Conservation (phyloP, 306 rosid species). For the Lathyrus oleraceus region DNA sequence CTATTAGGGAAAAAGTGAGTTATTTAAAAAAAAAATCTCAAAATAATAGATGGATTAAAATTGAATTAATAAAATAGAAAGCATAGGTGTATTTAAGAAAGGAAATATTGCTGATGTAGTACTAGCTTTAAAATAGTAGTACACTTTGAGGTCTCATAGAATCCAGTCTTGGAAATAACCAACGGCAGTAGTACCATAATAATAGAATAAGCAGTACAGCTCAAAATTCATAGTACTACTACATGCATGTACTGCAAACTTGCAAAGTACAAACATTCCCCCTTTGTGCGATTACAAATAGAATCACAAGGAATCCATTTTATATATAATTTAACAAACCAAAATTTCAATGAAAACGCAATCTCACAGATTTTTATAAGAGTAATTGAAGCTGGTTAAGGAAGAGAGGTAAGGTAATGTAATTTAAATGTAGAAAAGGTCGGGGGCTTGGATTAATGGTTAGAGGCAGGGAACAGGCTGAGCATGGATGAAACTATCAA, state of each 20-base stretch:
- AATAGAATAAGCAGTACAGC: constrained; percentile 30
- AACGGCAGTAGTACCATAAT: constrained; percentile 15
- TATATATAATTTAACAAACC: background rate
- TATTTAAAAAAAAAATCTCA: no score
- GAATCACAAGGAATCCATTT: background rate
- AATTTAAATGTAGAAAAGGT: constrained; percentile 22
- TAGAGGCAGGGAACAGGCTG: constrained; percentile 64
- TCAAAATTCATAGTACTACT: constrained; percentile 35
- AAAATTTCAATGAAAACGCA: background rate
- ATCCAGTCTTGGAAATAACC: background rate
- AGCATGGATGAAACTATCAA: constrained; percentile 82
- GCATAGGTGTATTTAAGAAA: background rate
- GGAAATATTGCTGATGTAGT: background rate
- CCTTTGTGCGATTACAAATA: constrained; percentile 25
- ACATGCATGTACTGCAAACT: constrained; percentile 41
- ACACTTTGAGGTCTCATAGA: constrained; percentile 15
- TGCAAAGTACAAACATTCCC: constrained; percentile 15
- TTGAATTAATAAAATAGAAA: background rate
- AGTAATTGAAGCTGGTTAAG: constrained; percentile 14
- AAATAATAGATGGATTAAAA: no score
- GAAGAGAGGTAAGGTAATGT: constrained; percentile 10
- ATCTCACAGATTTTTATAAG: background rate
- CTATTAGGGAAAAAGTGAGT: no score
- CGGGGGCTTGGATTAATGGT: background rate
- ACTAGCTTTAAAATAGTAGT: constrained; percentile 21